A percentile compares a stretch with the other conserved stretches of the same genome.
These are phyloP conservation scores for Brassica cretica DNA, from an alignment of 345 rosid genomes.

Conservation along the genomic window DNA sequence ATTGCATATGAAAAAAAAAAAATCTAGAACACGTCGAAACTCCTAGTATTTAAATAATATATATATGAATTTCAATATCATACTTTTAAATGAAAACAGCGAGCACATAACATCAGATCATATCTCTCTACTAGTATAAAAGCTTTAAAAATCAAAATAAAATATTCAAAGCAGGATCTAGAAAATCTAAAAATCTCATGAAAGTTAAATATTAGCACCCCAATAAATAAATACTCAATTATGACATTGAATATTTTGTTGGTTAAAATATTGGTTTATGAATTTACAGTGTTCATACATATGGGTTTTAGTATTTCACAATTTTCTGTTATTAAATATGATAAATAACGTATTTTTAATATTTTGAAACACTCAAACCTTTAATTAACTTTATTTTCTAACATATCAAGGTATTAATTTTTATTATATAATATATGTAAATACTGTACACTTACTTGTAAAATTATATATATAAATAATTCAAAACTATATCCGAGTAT, in stretches of 20 bases:
- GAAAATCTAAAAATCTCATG: no score
- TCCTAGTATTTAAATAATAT: not conserved
- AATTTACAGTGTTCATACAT: not conserved
- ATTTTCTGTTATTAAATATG: not conserved
- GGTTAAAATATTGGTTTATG: not conserved
- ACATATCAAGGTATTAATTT: not conserved
- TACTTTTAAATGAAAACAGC: no score
- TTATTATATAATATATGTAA: not conserved
- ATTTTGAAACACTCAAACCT: not conserved
- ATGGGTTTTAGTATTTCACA: not conserved
- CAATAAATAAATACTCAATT: not conserved
- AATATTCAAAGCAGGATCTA: no score
- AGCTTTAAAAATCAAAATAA: no score
- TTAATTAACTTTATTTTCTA: not conserved
- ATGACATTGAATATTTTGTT: not conserved
- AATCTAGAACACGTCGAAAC: not conserved
- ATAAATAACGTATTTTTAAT: not conserved
- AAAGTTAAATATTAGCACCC: not conserved
- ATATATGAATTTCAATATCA: not conserved
- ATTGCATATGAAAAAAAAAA: not conserved
- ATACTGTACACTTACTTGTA: not conserved
- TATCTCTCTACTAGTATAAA: no score
- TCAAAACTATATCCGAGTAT: not conserved
- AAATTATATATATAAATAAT: not conserved
- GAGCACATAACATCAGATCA: no score